Evolutionary conservation across 2,329 filamentous ascomycete genomes (phyloP).

Genomic region (Colletotrichum limetticola): DNA sequence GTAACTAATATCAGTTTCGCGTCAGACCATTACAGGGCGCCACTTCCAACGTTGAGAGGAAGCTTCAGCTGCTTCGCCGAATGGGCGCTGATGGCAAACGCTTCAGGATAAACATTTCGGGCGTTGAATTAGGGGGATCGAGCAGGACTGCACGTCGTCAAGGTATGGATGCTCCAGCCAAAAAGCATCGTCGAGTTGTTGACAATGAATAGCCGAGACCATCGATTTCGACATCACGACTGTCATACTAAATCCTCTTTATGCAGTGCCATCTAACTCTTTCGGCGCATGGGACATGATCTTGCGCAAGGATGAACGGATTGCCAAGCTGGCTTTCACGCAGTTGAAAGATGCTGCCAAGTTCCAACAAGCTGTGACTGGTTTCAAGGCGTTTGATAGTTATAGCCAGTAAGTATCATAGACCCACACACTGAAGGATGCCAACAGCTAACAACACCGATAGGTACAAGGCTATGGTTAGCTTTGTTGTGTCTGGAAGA

Average conservation of each 20-base stretch:
- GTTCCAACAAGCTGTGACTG: conserved; percentile 48
- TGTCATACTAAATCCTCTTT: conserved; percentile 42
- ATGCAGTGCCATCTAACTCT: conserved; percentile 37
- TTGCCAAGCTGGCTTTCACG: conserved; percentile 43
- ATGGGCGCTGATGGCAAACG: conserved; percentile 40
- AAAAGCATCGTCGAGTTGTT: background rate
- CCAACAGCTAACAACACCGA: background rate
- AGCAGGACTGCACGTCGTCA: conserved; percentile 22
- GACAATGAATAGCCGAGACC: conserved; percentile 25
- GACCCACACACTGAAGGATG: too few relatives aligned
- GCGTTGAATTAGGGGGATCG: conserved; percentile 22
- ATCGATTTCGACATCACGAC: conserved; percentile 46
- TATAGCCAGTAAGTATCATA: conserved; percentile 39
- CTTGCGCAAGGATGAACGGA: conserved; percentile 43
- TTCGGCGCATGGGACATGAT: conserved; percentile 42
- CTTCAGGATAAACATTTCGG: conserved; percentile 39
- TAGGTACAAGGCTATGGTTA: conserved; percentile 39
- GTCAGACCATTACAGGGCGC: conserved; percentile 25
- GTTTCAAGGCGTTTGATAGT: conserved; percentile 43
- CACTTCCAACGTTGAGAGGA: conserved; percentile 27
- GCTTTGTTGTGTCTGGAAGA: conserved; percentile 42
- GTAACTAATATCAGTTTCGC: background rate
- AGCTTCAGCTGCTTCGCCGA: conserved; percentile 37
- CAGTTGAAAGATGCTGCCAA: conserved; percentile 41
- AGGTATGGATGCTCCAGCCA: background rate